Percentiles rank a stretch among this genome's conserved stretches.
phyloP scores from a whole-genome alignment of 164 flowering plant genomes.

The Malania oleifera region DNA sequence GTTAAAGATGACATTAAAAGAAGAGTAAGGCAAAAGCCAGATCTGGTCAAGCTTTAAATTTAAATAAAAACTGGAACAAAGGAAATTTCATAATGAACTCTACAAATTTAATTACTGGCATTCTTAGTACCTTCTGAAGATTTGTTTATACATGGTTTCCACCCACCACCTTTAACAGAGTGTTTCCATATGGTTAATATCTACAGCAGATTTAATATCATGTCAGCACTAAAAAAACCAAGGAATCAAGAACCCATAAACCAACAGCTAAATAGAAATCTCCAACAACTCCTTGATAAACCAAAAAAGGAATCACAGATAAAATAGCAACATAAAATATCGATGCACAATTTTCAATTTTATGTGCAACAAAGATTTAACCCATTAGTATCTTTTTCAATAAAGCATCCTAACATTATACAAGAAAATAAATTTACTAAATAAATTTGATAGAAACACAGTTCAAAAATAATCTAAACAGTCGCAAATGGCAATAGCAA shows the following conservation, averaged over 20 bases:
- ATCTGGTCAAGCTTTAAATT: background rate
- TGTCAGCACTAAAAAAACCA: constrained; percentile 7
- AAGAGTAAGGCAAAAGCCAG: background rate
- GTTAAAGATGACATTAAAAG: background rate
- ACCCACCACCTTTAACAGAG: constrained; percentile 64
- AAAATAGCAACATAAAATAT: background rate
- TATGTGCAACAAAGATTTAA: background rate
- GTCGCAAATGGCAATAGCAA: too few relatives aligned
- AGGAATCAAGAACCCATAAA: background rate
- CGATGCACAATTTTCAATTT: background rate
- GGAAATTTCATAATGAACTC: background rate
- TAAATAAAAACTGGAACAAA: constrained; percentile 1
- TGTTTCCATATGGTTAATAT: constrained; percentile 78
- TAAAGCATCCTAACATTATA: too few relatives aligned
- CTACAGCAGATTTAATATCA: constrained; percentile 32
- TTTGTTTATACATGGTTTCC: constrained; percentile 72
- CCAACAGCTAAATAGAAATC: background rate
- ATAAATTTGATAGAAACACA: too few relatives aligned
- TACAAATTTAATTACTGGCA: background rate
- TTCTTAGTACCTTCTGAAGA: constrained; percentile 56
- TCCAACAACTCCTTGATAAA: too few relatives aligned
- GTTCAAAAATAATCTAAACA: too few relatives aligned
- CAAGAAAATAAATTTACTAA: too few relatives aligned
- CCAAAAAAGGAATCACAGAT: background rate
- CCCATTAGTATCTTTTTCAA: background rate